Evolutionary conservation across 2,329 filamentous ascomycete genomes (phyloP), one percentile per base, ranked within the genome.

Genomic region (Pseudogymnoascus sp.): DNA sequence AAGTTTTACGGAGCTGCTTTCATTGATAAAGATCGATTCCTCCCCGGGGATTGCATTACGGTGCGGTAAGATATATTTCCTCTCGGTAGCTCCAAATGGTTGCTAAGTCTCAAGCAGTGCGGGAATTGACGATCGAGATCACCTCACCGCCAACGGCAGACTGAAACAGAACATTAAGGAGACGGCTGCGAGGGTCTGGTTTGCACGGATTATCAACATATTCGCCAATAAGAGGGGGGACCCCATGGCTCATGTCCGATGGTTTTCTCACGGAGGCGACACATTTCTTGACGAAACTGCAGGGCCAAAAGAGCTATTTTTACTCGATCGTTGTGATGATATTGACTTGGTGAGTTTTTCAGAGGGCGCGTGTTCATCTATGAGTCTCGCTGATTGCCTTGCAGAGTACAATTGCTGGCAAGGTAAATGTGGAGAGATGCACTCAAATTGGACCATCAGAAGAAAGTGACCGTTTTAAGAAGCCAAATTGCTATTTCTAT

Each of bases 251-350:
- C 69, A 70, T 38, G 2, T 69, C 1, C 63, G 61, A 5, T 67
- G 65, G 60, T 67, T 69, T n/a, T 7, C 35, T 7, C 66, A 67
- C 11, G 68, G 66, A 4, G 53, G 37, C 3, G 38, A 38, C 6
- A 68, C 66, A 1, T 44, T 64, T 21, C 37, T 68, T 3, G 62
- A 60, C 2, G 64, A 69, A 16, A 25, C 64, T 3, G 66, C 67
- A 1, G 33, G 64, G 4, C 60, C 65, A 7, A 28, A 37, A n/a
- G 67, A 67, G 35, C 40, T 70, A 5, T 69, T 69, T 16, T 28
- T 66, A 1, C 28, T 63, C 2, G 40, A 31, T 5, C 18, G 59
- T 2, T 70, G 68, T 23, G 40, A 63, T 4, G 62, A 69, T 35
- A 56, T 56, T 56, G 50, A 56, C 10, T 21, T 56, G 50, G 50